phyloP scores from a whole-genome alignment of 2,329 filamentous ascomycete genomes.

The Tolypocladium ovalisporum region DNA sequence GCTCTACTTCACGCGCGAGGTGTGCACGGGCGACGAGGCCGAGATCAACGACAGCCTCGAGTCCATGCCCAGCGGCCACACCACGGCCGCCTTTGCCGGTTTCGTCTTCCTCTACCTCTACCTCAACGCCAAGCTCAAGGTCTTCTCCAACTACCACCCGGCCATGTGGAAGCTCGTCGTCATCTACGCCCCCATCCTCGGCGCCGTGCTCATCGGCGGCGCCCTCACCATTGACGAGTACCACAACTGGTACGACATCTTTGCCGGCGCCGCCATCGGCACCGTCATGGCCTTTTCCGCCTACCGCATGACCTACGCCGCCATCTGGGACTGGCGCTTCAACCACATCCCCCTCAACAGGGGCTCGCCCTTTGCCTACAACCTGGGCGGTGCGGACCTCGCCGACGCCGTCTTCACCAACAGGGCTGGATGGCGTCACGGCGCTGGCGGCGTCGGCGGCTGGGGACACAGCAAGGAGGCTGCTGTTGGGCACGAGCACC shows the following conservation, averaged over 20 bases:
- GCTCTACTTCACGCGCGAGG: constrained; percentile 58
- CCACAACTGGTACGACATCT: constrained; percentile 67
- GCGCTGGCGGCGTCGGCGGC: background rate
- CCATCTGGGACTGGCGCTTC: constrained; percentile 56
- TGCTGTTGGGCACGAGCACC: background rate
- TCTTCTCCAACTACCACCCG: constrained; percentile 62
- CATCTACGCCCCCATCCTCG: constrained; percentile 55
- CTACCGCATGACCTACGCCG: constrained; percentile 58
- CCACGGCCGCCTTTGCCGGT: constrained; percentile 61
- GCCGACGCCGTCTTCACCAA: constrained; percentile 4
- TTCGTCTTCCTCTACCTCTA: constrained; percentile 63
- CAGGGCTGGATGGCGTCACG: constrained; percentile 1
- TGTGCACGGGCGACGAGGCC: constrained; percentile 56
- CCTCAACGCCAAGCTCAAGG: constrained; percentile 69
- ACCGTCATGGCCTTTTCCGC: constrained; percentile 52
- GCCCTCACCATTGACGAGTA: constrained; percentile 62
- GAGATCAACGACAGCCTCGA: constrained; percentile 60
- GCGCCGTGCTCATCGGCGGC: constrained; percentile 56
- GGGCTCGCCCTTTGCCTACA: constrained; percentile 13
- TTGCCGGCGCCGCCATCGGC: constrained; percentile 56
- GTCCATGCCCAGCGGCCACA: constrained; percentile 64
- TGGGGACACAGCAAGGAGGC: background rate
- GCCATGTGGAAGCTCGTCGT: constrained; percentile 63
- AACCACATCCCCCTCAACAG: constrained; percentile 56
- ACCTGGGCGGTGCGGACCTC: background rate